Conservation (phyloP, 192 early-diverging fungal species). For the Pilobolus umbonatus region DNA sequence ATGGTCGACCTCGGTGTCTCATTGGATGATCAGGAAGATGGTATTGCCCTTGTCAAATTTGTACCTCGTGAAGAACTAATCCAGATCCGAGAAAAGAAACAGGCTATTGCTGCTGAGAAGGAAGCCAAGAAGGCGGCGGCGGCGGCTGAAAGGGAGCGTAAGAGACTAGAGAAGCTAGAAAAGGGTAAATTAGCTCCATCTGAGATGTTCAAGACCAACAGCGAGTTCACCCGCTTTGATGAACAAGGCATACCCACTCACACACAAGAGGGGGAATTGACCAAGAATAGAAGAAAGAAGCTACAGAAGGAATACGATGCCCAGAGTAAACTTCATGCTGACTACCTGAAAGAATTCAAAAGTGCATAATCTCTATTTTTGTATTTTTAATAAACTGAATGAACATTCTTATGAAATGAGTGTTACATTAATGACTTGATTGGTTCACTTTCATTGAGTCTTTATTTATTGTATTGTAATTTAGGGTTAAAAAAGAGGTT, state of each 20-base stretch:
- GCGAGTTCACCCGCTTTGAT: slow-evolving; percentile 72
- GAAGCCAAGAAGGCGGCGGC: slow-evolving; percentile 56
- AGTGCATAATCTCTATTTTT: too few species aligned
- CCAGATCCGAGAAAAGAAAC: slow-evolving; percentile 63
- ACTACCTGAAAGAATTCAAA: slow-evolving; percentile 56
- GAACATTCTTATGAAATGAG: too few species aligned
- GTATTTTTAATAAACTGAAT: too few species aligned
- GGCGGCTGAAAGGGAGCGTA: slow-evolving; percentile 56
- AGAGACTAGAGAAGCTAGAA: slow-evolving; percentile 63
- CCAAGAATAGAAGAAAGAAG: slow-evolving; percentile 84
- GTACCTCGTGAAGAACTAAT: slow-evolving; percentile 69
- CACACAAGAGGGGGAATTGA: slow-evolving; percentile 76
- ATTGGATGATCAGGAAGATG: slow-evolving; percentile 94
- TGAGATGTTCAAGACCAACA: slow-evolving; percentile 77
- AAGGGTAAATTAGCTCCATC: slow-evolving; percentile 72
- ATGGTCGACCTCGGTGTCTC: slow-evolving; percentile 85
- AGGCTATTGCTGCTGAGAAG: slow-evolving; percentile 57
- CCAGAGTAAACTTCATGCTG: slow-evolving; percentile 86
- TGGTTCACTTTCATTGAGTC: too few species aligned
- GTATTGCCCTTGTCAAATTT: slow-evolving; percentile 88
- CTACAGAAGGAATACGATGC: slow-evolving; percentile 79
- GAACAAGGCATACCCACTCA: slow-evolving; percentile 84
- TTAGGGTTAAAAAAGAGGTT: too few species aligned
- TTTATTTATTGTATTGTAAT: too few species aligned
- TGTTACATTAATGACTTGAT: too few species aligned